Conservation (phyloP, 768 basidiomycete genomes). For the Amylocystis lapponica region DNA sequence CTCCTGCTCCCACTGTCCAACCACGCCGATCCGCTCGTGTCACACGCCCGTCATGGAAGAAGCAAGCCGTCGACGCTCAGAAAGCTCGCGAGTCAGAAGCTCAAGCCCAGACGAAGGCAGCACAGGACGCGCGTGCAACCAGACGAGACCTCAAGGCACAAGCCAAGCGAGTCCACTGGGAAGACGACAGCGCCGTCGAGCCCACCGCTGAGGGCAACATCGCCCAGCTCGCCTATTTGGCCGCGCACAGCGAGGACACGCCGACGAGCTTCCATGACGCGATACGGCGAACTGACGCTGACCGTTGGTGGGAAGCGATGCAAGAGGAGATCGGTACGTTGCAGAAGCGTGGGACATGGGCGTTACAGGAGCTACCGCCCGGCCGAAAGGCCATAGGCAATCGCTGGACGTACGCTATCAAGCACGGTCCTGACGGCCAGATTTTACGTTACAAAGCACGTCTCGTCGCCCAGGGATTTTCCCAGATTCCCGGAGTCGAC, state of each 20-base stretch:
- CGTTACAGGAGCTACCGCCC: neutral
- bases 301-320: slow-evolving; percentile 9
- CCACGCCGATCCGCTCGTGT: too few species aligned
- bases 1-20: too few species aligned
- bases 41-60: slow-evolving; percentile 4
- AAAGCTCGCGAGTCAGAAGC: neutral
- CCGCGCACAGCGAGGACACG: slow-evolving; percentile 5
- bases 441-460: slow-evolving; percentile 30
- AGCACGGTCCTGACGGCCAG: slow-evolving; percentile 23
- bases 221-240: neutral
- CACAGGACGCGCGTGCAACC: neutral
- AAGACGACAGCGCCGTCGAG: neutral
- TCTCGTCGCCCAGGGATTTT: slow-evolving; percentile 33
- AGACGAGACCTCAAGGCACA: neutral
- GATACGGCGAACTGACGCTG: neutral
- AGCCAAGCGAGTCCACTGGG: neutral
- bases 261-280: slow-evolving; percentile 1
- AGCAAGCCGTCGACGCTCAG: slow-evolving; percentile 6
- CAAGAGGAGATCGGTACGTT: slow-evolving; percentile 5
- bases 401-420: slow-evolving; percentile 29
- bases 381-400: slow-evolving; percentile 22
- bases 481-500: slow-evolving; percentile 30
- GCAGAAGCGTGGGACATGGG: neutral
- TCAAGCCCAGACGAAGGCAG: neutral
- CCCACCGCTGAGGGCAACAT: neutral